Percentiles rank a stretch among this genome's conserved stretches.
Conservation (phyloP, 2,329 filamentous ascomycete genomes). For the Paraconiothyrium sp. region DNA sequence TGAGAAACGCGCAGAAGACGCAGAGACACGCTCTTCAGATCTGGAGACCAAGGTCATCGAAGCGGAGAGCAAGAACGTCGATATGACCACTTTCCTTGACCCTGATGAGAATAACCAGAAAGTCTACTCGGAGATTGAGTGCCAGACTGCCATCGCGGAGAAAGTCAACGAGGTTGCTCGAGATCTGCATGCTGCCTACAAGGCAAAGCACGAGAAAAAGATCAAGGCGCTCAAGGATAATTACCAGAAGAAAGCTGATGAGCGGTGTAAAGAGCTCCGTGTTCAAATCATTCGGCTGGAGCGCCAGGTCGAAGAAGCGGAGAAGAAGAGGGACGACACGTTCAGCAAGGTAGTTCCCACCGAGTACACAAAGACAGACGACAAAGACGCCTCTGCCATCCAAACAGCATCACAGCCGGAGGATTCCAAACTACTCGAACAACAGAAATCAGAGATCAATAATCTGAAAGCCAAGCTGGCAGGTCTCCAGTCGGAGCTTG, state of each 20-base stretch:
- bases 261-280: conserved; percentile 83
- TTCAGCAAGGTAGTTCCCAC: conserved; percentile 63
- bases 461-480: conserved; percentile 78
- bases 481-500: conserved; percentile 77
- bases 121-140: conserved; percentile 53
- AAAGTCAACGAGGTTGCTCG: conserved; percentile 78
- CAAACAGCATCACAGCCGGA: conserved; percentile 38
- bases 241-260: conserved; percentile 89
- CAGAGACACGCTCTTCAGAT: conserved; percentile 78
- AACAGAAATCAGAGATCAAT: conserved; percentile 72
- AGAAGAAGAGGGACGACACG: conserved; percentile 70
- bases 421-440: conserved; percentile 64
- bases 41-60: conserved; percentile 61
- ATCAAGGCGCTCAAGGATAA: conserved; percentile 84
- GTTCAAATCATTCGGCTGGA: conserved; percentile 72
- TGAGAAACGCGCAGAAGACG: conserved; percentile 77
- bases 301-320: conserved; percentile 79
- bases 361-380: conserved; percentile 23
- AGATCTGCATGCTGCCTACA: conserved; percentile 92
- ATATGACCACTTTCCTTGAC: conserved; percentile 67
- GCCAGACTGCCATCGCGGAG: conserved; percentile 80
- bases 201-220: conserved; percentile 96
- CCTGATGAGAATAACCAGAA: conserved; percentile 49
- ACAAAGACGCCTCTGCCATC: conserved; percentile 23
- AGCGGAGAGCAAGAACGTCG: conserved; percentile 75